Conservation (phyloP, 108 stramenopile genomes). For the Skeletonema costatum region DNA sequence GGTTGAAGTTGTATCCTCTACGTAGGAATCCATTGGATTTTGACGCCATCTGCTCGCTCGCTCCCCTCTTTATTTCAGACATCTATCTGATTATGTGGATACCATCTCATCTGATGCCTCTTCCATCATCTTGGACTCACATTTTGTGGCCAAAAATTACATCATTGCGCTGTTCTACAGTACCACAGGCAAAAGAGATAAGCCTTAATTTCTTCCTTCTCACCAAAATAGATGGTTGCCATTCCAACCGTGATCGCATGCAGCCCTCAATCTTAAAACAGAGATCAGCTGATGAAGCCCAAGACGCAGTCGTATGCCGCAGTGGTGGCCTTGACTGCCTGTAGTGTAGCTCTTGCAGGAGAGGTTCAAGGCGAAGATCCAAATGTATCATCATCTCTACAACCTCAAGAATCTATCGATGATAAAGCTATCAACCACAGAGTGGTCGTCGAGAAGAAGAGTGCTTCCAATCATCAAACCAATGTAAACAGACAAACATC, state of each 20-base stretch:
- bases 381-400: background rate
- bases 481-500: background rate
- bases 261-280: background rate
- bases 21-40: no score
- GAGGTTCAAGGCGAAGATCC: background rate
- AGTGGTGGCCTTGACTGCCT: background rate
- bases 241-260: no score
- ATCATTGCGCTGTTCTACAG: no score
- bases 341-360: background rate
- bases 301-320: background rate
- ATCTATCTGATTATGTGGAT: no score
- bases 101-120: no score
- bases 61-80: no score
- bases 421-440: background rate
- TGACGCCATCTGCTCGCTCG: no score
- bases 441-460: background rate
- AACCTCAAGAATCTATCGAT: background rate
- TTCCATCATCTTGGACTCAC: no score
- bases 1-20: no score
- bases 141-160: no score
- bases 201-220: background rate
- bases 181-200: no score
- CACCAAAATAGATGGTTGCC: background rate
- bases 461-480: background rate
- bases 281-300: background rate